These are phyloP conservation scores for Flaveria ramosissima DNA, from an alignment of 129 eudicot genomes.

Conservation along the genomic window DNA sequence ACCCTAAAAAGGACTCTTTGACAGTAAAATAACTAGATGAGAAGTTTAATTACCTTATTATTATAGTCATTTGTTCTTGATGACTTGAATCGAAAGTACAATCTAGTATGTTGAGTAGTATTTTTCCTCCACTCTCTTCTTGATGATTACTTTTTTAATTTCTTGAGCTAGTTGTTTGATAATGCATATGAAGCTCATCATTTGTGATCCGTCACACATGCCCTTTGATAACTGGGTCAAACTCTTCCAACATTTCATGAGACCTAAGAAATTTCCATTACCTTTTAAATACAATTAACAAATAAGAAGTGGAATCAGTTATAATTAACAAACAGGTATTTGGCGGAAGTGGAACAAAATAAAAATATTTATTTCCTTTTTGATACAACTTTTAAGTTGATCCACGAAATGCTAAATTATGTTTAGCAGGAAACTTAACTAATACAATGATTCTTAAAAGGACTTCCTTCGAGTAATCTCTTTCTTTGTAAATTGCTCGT, in stretches of 20 bases:
- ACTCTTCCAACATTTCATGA: constrained; percentile 3
- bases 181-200: background rate
- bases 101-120: background rate
- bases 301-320: no score
- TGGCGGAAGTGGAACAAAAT: no score
- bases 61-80: background rate
- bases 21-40: background rate
- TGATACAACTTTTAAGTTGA: no score
- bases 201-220: background rate
- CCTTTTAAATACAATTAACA: no score
- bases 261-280: background rate
- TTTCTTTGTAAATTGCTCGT: no score
- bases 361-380: no score
- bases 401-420: no score
- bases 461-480: no score
- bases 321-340: no score
- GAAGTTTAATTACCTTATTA: background rate
- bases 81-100: background rate
- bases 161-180: background rate
- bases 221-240: background rate
- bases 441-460: no score
- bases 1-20: background rate
- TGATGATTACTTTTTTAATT: background rate
- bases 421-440: no score
- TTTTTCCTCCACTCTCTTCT: background rate